Evolutionary conservation across 768 basidiomycete genomes (phyloP).

Genomic region (Suillus brevipes): DNA sequence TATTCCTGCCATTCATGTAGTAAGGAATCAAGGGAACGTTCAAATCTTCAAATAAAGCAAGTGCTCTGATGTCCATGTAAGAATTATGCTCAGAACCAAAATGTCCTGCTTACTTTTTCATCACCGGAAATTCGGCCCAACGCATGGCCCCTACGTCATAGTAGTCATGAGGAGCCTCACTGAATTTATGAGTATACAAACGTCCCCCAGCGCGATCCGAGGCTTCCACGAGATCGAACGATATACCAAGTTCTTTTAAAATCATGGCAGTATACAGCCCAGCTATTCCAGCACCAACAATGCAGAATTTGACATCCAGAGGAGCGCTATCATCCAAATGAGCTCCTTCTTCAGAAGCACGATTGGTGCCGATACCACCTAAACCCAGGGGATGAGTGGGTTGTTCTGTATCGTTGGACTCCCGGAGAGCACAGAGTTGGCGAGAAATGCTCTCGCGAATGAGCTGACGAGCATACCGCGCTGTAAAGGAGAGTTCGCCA

Average conservation of each 20-base stretch:
- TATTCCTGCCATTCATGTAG: neutral
- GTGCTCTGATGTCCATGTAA: neutral
- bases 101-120: neutral
- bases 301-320: constrained; percentile 8
- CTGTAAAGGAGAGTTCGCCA: neutral
- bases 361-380: neutral
- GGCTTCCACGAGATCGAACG: constrained; percentile 23
- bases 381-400: neutral
- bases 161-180: neutral
- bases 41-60: constrained; percentile 1
- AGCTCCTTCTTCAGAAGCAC: neutral
- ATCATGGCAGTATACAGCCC: constrained; percentile 24
- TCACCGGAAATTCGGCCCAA: neutral
- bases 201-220: constrained; percentile 19
- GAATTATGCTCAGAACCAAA: neutral
- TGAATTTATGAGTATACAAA: constrained; percentile 15
- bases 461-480: neutral
- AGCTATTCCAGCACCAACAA: constrained; percentile 19
- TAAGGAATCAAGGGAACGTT: neutral
- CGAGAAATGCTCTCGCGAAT: neutral
- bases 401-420: neutral
- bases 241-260: constrained; percentile 19
- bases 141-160: constrained; percentile 4
- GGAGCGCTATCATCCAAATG: neutral
- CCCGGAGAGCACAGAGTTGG: neutral